These are phyloP conservation scores for Coniochaeta sp. DNA, from an alignment of 2,329 filamentous ascomycete species.

Conservation along the genomic window DNA sequence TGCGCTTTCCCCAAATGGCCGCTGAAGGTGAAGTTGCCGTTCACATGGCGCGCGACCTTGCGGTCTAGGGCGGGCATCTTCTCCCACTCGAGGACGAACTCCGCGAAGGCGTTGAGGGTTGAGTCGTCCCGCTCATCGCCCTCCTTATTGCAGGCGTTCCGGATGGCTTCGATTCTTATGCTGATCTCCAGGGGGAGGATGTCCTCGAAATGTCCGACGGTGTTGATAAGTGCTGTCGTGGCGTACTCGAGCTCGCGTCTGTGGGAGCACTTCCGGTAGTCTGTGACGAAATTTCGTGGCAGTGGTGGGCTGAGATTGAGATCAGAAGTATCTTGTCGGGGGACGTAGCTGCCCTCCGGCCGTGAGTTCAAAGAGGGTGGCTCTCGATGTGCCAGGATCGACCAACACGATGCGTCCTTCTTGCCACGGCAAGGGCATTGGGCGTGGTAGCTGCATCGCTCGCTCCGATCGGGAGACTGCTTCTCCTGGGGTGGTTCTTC, in stretches of 20 bases:
- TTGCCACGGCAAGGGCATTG: background rate
- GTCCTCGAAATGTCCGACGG: background rate
- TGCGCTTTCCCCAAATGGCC: no score
- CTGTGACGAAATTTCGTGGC: no score
- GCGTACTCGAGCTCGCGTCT: no score
- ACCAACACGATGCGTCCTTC: background rate
- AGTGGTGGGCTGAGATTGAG: no score
- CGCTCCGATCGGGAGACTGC: background rate
- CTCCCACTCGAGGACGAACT: background rate
- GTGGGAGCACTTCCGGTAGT: no score
- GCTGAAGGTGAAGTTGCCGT: no score
- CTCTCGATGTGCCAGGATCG: background rate
- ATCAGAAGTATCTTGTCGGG: no score
- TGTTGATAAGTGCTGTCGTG: background rate
- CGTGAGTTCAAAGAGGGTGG: background rate
- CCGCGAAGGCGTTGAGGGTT: background rate
- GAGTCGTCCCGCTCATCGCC: background rate
- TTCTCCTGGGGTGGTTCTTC: background rate
- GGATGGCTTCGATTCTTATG: background rate
- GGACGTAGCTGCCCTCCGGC: background rate
- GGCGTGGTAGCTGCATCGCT: background rate
- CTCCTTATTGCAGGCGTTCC: background rate
- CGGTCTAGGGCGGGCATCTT: no score
- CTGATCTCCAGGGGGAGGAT: background rate
- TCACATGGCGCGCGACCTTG: no score